These are phyloP conservation scores for Russula sp. DNA, from an alignment of 768 basidiomycete species.

Conservation along the genomic window DNA sequence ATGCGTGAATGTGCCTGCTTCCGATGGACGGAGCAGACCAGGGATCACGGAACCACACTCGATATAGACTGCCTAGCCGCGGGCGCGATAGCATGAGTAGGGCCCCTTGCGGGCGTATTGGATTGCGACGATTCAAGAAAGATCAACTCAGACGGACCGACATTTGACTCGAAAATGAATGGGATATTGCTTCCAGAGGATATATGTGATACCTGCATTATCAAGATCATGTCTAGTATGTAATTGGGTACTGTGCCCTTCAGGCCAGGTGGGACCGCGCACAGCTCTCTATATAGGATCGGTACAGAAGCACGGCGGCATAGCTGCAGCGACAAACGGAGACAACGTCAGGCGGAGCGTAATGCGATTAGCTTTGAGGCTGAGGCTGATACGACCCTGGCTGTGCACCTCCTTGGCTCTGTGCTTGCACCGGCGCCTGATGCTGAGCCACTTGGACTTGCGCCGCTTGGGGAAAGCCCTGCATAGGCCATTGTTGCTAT, in stretches of 20 bases:
- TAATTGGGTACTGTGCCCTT: neutral
- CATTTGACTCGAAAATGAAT: neutral
- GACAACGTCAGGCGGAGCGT: neutral
- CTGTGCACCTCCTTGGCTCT: no score
- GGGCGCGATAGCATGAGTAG: neutral
- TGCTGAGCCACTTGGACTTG: conserved; percentile 7
- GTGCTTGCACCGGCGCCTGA: conserved; percentile 11
- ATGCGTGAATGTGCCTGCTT: neutral
- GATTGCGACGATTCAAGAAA: neutral
- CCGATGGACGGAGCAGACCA: no score
- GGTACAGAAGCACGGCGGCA: neutral
- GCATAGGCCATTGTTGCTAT: conserved; percentile 8
- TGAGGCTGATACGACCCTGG: no score
- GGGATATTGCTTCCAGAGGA: neutral
- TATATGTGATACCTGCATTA: neutral
- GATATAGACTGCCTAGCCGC: neutral
- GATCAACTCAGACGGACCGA: neutral
- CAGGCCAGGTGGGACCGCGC: neutral
- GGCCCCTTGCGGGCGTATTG: neutral
- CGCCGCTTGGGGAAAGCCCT: conserved; percentile 11
- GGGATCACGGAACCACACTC: neutral
- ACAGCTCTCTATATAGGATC: neutral
- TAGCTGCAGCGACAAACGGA: neutral
- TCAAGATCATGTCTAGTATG: neutral
- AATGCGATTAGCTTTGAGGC: neutral